Base-by-base conservation (phyloP, 352 stramenopile genomes). In the Elongisporangium undulatum region DNA sequence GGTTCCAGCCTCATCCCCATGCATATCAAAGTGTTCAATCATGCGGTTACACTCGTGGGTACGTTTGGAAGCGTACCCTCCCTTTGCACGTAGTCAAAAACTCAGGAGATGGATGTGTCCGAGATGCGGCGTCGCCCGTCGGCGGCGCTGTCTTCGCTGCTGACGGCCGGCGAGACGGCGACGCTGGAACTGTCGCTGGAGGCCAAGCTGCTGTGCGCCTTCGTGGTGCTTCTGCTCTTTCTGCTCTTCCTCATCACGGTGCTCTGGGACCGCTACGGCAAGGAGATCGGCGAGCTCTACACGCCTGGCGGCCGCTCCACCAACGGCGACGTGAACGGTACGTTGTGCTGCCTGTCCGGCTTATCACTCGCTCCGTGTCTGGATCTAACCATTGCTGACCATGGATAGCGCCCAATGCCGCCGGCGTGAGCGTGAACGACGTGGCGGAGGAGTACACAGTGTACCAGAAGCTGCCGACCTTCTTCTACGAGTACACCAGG, bases 401-500 rank as follows among this genome's bases (percentile, higher is more conserved):
- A n/a, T n/a, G n/a, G n/a, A 23, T 49, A 51, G 59, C 38, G 19
- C 34, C 52, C 21, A 2, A 12, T 41, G 22, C 51, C 68, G 53
- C 56, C 71, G 77, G 88, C 15, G 63, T 76, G 45, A 83, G 83
- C 20, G 77, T 85, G 58, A 84, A 92, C 66, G 78, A 84, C 50
- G 82, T 88, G 4, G 75, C 80, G 16, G 82, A 91, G 67, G 82
- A 94, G 61, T 94, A 86, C 65, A 83, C 82, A 2, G 81, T 92
- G 16, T 94, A 94, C 69, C 82, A 92, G 66, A 92, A 88, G 56
- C 67, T 94, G 20, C 85, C 85, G 1, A 94, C 85, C 17, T 94
- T 94, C 59, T 94, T 94, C 66, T 94, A 94, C 75, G 85, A 94
- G 64, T 94, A 92, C 68, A 82, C 29, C 1, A 6, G 29, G 29